Evolutionary conservation across 2,329 filamentous ascomycete species (phyloP), one percentile per base, ranked within the genome.

Genomic region (Sporothrix luriei): DNA sequence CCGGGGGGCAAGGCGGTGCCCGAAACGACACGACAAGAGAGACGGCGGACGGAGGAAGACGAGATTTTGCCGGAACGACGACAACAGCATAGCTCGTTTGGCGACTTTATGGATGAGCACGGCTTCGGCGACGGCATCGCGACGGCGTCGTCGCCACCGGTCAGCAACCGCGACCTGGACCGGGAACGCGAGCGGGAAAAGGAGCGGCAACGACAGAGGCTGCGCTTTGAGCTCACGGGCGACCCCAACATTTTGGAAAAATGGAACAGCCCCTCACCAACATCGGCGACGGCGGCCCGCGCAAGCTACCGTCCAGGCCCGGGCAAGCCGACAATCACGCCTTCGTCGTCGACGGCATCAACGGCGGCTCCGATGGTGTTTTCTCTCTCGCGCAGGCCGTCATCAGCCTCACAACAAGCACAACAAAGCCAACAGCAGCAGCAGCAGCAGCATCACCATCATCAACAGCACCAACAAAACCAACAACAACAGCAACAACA

Each of bases 1-100:
- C 75, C 10, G n/a, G 9, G 1, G 43, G 38, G 80, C 76, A 83
- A 79, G 51, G 79, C 24, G 81, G 80, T 6, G 76, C 78, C 10
- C 70, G 70, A 64, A 26, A 21, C 46, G 55, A n/a, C 29, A 49
- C 14, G 49, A 2, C n/a, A 24, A 26, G 24, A 21, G 7, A 10
- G 48, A n/a, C 19, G 33, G 29, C 48, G 4, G 10, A 49, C n/a
- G 7, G 38, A 43, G 14, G 51, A 21, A 46, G 65, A 24, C 21
- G 75, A 76, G 4, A 74, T 59, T 13, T 1, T 68, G 14, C 54
- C 66, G 16, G 24, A 24, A n/a, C n/a, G 62, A n/a, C 24, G 26
- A 43, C 38, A 16, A n/a, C n/a, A 21, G 9, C 40, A 33, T 2
- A 75, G 40, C 75, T 74, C 72, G 3, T 75, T 76, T 69, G 75